Conservation (phyloP, 768 basidiomycete genomes). For the Kwoniella shandongensis region DNA sequence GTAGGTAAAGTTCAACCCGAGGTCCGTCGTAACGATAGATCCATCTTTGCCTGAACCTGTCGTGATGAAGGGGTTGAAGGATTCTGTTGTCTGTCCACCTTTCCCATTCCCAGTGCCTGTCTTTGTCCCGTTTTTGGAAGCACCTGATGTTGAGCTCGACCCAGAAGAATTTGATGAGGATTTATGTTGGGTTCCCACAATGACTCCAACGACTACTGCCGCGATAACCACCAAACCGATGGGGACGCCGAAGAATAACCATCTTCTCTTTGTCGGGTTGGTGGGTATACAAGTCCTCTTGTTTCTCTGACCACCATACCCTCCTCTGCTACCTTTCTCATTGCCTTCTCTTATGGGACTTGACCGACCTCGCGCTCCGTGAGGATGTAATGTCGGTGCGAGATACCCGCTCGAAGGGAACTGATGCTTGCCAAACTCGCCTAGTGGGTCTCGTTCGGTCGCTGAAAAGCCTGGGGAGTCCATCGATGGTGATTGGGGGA, state of each 20-base stretch:
- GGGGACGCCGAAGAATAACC: constrained; percentile 41
- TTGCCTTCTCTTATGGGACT: background rate
- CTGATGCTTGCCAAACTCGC: constrained; percentile 28
- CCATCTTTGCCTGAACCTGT: constrained; percentile 40
- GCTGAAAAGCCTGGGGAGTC: constrained; percentile 20
- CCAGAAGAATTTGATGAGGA: constrained; percentile 3
- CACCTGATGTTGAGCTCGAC: constrained; percentile 8
- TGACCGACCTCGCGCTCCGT: constrained; percentile 3
- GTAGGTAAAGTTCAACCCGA: constrained; percentile 44
- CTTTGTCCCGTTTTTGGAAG: background rate
- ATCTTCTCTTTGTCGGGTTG: constrained; percentile 35
- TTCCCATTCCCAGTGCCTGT: constrained; percentile 6
- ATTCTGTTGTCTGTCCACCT: constrained; percentile 4
- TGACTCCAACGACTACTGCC: constrained; percentile 42
- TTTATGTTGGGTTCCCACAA: constrained; percentile 29
- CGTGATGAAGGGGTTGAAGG: constrained; percentile 18
- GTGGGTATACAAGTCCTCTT: constrained; percentile 31
- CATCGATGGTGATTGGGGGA: constrained; percentile 15
- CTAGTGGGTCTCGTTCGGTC: constrained; percentile 32
- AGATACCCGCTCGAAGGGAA: constrained; percentile 33
- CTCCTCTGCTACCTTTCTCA: background rate
- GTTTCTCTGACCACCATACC: background rate
- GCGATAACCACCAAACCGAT: constrained; percentile 37
- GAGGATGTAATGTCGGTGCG: constrained; percentile 20
- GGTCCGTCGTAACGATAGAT: constrained; percentile 39